Base-by-base conservation (phyloP, 2,329 filamentous ascomycete species). In the Cytospora piceae region DNA sequence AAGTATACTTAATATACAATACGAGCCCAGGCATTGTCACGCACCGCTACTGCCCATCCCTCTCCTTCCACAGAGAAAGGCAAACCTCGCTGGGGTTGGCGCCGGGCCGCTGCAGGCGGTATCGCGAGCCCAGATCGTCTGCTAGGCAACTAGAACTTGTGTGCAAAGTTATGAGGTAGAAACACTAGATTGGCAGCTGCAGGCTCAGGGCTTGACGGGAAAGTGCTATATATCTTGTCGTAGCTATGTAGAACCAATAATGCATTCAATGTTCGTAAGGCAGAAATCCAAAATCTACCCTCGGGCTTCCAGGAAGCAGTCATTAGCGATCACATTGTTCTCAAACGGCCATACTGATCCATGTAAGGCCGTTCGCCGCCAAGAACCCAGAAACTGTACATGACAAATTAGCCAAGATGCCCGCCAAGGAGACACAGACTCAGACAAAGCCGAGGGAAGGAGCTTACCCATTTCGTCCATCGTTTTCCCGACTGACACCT, bases 331-430 rank as follows among this genome's bases (percentile, higher is more conserved):
- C 32, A 11, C 17, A 27, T 14, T 6, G n/a, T 27, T 11, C 7
- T 20, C 24, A 42, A 9, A 9, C 58, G 58, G 4, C 58, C 49
- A 2, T 61, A 61, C 24, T 61, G 11, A 15, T 61, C 58, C 34
- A 24, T 15, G 9, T 17, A 9, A n/a, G 31, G 32, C 27, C 12
- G 49, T 7, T 42, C 55, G 14, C 20, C 17, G 6, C 11, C 24
- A 20, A 4, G 31, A 11, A 22, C 22, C 58, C 49, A 61, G 49
- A 22, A 29, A 4, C 58, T 61, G 31, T 15, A 17, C 14, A 42
- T 3, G 8, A n/a, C 42, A 17, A 61, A 39, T 27, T 15, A 42
- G 6, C 6, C 20, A 8, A 15, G 8, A 17, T 17, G 3, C 39
- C 37, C 11, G 34, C 34, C 34, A 37, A 37, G 6, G 20, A 55